These are phyloP conservation scores for Xylaria sp. DNA, from an alignment of 2,329 filamentous ascomycete genomes.

Conservation along the genomic window DNA sequence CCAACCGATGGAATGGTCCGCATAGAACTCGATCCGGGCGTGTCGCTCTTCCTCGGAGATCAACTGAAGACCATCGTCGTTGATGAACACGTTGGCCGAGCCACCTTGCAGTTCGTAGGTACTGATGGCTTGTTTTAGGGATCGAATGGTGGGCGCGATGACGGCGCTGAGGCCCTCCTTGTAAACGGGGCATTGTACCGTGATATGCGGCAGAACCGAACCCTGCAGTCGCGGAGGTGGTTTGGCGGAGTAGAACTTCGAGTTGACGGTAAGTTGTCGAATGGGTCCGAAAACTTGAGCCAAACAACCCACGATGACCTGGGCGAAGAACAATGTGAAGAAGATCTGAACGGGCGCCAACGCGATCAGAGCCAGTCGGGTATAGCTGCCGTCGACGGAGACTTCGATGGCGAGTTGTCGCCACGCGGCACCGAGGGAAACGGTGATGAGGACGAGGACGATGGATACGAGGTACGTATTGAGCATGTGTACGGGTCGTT, in stretches of 20 bases:
- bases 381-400: conserved; percentile 57
- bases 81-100: conserved; percentile 72
- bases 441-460: conserved; percentile 60
- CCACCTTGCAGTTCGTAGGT: conserved; percentile 73
- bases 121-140: conserved; percentile 70
- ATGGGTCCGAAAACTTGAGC: conserved; percentile 73
- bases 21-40: conserved; percentile 62
- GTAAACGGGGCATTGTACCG: conserved; percentile 83
- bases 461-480: conserved; percentile 65
- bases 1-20: conserved; percentile 65
- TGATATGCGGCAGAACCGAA: conserved; percentile 61
- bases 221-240: conserved; percentile 57
- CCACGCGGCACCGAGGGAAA: conserved; percentile 64
- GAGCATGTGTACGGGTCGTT: conserved; percentile 61
- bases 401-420: conserved; percentile 64
- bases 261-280: conserved; percentile 67
- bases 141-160: conserved; percentile 71
- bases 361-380: conserved; percentile 58
- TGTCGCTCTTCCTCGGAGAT: conserved; percentile 56
- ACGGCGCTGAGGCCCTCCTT: conserved; percentile 74
- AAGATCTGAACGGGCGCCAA: conserved; percentile 69
- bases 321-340: conserved; percentile 76
- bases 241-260: conserved; percentile 75
- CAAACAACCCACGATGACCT: conserved; percentile 71
- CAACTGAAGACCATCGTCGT: conserved; percentile 69